Percentiles rank a stretch among this genome's conserved stretches.
These are phyloP conservation scores for Cercis canadensis DNA, from an alignment of 306 rosid species.

Conservation along the genomic window DNA sequence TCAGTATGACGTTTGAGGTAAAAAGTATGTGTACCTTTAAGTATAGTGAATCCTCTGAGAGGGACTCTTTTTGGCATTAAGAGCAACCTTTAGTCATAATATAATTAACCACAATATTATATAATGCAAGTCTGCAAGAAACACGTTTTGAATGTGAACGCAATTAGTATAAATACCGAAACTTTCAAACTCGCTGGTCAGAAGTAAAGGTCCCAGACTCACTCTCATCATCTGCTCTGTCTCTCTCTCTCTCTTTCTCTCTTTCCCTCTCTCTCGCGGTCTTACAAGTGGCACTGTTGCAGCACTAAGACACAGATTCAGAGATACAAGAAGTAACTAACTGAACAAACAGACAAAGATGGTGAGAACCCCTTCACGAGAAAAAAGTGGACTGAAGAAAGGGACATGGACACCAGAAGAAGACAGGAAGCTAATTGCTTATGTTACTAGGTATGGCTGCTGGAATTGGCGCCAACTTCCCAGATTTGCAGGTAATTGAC, in stretches of 20 bases:
- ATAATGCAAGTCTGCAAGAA: conserved; percentile 3
- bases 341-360: conserved; percentile 22
- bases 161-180: neutral
- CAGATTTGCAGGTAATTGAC: conserved; percentile 60
- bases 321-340: too few relatives aligned
- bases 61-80: neutral
- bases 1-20: too few relatives aligned
- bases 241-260: neutral
- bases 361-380: conserved; percentile 66
- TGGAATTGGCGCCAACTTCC: conserved; percentile 90
- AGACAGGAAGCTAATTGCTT: conserved; percentile 64
- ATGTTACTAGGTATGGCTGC: conserved; percentile 64
- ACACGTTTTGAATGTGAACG: conserved; percentile 20
- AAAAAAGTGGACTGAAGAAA: conserved; percentile 61
- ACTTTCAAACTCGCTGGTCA: neutral
- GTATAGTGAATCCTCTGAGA: neutral
- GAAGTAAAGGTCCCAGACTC: neutral
- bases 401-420: conserved; percentile 78
- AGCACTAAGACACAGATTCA: too few relatives aligned
- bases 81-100: too few relatives aligned
- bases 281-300: too few relatives aligned
- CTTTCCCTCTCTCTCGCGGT: neutral
- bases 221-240: too few relatives aligned
- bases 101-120: too few relatives aligned
- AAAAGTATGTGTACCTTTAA: neutral